Conservation (phyloP, 2,329 filamentous ascomycete genomes). For the Ophiostoma australiae region DNA sequence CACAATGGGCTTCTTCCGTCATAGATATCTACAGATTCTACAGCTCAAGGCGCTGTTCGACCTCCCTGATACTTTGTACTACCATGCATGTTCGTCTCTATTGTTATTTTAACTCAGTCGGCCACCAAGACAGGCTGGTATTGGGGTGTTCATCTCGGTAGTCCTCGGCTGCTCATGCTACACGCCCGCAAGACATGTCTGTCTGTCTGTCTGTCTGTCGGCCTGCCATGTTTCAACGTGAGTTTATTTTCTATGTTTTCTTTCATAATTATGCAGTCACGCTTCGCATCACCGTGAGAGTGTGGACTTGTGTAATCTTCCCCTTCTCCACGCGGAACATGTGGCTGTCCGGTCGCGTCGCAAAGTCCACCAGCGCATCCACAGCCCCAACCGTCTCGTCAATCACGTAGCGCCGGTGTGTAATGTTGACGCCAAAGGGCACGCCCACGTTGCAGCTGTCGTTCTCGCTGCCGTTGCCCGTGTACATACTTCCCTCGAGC, state of each 20-base stretch:
- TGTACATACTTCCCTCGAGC: too few relatives aligned
- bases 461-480: not conserved
- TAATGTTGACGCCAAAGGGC: not conserved
- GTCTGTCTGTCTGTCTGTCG: too few relatives aligned
- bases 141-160: constrained; percentile 1
- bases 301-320: constrained; percentile 35
- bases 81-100: not conserved
- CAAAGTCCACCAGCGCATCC: constrained; percentile 34
- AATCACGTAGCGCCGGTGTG: constrained; percentile 21
- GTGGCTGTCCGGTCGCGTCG: constrained; percentile 32
- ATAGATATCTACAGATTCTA: not conserved
- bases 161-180: constrained; percentile 14
- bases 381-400: constrained; percentile 31
- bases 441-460: not conserved
- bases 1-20: not conserved
- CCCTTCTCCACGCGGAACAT: constrained; percentile 36
- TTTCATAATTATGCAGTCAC: not conserved
- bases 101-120: not conserved
- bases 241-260: not conserved
- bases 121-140: not conserved
- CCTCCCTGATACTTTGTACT: not conserved
- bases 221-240: not conserved
- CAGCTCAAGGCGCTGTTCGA: not conserved
- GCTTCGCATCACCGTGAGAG: constrained; percentile 31
- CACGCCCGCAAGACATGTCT: constrained; percentile 11